Evolutionary conservation across 108 stramenopile species (phyloP).

Genomic region (Pseudonitzschia multiseries): DNA sequence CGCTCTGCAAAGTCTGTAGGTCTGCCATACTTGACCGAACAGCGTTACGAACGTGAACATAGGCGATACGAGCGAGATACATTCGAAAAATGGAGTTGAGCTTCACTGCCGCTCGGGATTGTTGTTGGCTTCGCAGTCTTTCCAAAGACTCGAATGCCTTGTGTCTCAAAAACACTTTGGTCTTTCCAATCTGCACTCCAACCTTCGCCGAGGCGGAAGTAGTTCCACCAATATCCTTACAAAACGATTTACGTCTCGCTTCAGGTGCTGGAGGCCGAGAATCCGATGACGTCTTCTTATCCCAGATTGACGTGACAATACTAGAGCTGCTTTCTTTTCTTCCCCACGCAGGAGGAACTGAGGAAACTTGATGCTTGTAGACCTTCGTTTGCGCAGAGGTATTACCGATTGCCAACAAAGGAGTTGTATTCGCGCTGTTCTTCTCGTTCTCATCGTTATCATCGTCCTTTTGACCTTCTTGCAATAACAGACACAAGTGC

Average conservation of each 20-base stretch:
- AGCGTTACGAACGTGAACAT: constrained; percentile 47
- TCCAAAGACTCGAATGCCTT: constrained; percentile 79
- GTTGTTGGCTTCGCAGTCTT: constrained; percentile 48
- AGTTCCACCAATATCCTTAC: constrained; percentile 13
- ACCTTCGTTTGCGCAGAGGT: constrained; percentile 16
- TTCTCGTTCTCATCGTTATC: constrained; percentile 35
- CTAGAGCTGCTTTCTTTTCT: constrained; percentile 7
- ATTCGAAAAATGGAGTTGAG: constrained; percentile 57
- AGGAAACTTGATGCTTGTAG: background rate
- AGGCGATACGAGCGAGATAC: constrained; percentile 53
- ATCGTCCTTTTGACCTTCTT: constrained; percentile 19
- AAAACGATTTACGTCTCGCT: constrained; percentile 5
- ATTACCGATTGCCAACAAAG: background rate
- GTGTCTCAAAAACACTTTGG: constrained; percentile 86
- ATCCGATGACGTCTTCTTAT: constrained; percentile 5
- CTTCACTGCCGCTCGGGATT: constrained; percentile 44
- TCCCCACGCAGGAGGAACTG: constrained; percentile 35
- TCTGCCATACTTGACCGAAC: constrained; percentile 46
- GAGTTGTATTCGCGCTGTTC: constrained; percentile 17
- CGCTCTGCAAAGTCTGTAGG: constrained; percentile 27
- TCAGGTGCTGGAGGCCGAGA: constrained; percentile 24
- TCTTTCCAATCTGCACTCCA: constrained; percentile 86
- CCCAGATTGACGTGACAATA: constrained; percentile 13
- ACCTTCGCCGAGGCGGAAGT: constrained; percentile 52
- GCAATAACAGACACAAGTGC: constrained; percentile 28